phyloP scores from a whole-genome alignment of 441 rosid species.

The Arabidopsis hybrid region DNA sequence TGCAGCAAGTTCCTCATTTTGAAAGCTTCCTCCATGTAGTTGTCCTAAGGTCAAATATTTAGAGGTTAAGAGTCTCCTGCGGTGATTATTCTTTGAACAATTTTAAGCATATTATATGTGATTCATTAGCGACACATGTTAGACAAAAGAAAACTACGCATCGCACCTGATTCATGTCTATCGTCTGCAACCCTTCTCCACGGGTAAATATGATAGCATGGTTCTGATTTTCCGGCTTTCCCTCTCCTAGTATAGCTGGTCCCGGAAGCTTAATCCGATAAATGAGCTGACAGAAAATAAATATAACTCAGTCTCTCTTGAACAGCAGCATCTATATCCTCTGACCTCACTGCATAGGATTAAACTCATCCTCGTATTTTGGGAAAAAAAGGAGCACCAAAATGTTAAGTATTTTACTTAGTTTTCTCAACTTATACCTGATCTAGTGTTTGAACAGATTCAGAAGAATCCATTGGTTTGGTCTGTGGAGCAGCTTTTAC shows the following conservation, averaged over 20 bases:
- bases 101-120: too few relatives aligned
- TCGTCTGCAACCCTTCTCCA: conserved; percentile 72
- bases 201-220: conserved; percentile 75
- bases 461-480: conserved; percentile 71
- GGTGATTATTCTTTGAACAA: too few relatives aligned
- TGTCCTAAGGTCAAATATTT: conserved; percentile 41
- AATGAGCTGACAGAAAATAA: conserved; percentile 49
- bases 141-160: not conserved
- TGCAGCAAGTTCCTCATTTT: conserved; percentile 79
- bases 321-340: conserved; percentile 1
- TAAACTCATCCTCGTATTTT: not conserved
- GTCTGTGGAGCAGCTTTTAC: conserved; percentile 70
- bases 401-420: not conserved
- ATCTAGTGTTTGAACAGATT: conserved; percentile 65
- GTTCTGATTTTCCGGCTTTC: conserved; percentile 76
- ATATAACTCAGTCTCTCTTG: conserved; percentile 17
- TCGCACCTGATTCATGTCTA: conserved; percentile 71
- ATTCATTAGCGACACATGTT: not conserved
- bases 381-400: not conserved
- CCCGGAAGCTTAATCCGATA: conserved; percentile 74
- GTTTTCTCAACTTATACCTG: conserved; percentile 53
- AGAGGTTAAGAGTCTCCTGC: too few relatives aligned
- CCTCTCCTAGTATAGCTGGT: conserved; percentile 67
- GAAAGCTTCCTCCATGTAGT: conserved; percentile 79
- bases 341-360: conserved; percentile 1